These are phyloP conservation scores for Aspergillus jensenii DNA, from an alignment of 2,329 filamentous ascomycete genomes.

Conservation along the genomic window DNA sequence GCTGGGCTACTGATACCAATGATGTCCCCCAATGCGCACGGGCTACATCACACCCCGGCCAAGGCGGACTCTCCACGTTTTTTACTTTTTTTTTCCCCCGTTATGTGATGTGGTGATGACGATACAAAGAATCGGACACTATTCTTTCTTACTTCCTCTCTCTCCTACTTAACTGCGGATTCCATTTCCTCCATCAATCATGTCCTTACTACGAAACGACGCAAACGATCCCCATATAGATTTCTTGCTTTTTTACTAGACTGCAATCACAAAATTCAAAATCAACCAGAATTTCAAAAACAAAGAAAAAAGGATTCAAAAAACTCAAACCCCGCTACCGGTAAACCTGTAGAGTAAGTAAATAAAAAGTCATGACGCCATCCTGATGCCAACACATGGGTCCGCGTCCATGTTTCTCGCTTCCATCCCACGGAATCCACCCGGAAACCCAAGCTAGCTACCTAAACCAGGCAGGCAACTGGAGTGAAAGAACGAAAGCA, in stretches of 20 bases:
- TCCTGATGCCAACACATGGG: neutral
- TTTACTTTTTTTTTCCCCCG: neutral
- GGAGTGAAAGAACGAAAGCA: too few relatives aligned
- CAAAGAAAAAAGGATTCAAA: neutral
- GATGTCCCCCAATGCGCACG: neutral
- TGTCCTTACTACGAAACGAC: neutral
- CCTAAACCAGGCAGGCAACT: too few relatives aligned
- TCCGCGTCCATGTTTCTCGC: neutral
- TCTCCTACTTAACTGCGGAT: neutral
- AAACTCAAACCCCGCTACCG: neutral
- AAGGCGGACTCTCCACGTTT: neutral
- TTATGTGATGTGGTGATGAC: conserved; percentile 1
- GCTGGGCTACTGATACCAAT: conserved; percentile 27
- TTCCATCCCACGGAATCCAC: neutral
- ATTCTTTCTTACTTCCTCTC: neutral
- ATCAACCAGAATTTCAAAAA: neutral
- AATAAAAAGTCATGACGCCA: conserved; percentile 10
- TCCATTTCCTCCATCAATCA: neutral
- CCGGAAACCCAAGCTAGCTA: too few relatives aligned
- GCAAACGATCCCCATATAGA: neutral
- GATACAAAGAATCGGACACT: conserved; percentile 1
- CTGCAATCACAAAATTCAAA: neutral
- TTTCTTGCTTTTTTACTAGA: too few relatives aligned
- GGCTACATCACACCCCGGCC: neutral
- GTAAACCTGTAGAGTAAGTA: neutral